Conservation (phyloP, 2,329 filamentous ascomycete genomes). For the Fusarium sp. region DNA sequence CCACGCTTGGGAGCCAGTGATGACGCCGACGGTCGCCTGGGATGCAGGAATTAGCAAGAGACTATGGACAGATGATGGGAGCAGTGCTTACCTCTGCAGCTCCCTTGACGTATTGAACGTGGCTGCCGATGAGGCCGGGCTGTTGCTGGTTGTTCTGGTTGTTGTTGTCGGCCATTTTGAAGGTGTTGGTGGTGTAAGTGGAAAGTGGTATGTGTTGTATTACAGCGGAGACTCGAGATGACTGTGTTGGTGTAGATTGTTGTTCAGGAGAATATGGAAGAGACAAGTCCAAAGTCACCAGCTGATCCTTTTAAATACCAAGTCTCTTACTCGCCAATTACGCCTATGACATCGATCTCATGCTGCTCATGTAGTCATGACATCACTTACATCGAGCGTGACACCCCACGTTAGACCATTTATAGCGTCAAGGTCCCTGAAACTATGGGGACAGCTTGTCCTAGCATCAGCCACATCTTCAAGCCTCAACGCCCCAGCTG, state of each 20-base stretch:
- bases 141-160: conserved; percentile 44
- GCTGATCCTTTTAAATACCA: conserved; percentile 35
- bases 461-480: conserved; percentile 17
- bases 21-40: conserved; percentile 71
- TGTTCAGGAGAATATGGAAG: background rate
- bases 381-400: conserved; percentile 43
- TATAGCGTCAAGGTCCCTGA: conserved; percentile 35
- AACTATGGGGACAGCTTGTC: conserved; percentile 18
- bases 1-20: conserved; percentile 76
- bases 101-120: conserved; percentile 79
- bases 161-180: conserved; percentile 52
- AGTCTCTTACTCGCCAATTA: conserved; percentile 27
- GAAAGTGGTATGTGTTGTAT: background rate
- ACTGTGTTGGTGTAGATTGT: background rate
- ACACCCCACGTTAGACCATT: conserved; percentile 36
- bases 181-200: conserved; percentile 15
- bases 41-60: conserved; percentile 6
- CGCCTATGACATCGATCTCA: conserved; percentile 50
- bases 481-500: conserved; percentile 38
- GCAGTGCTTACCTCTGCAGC: conserved; percentile 70
- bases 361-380: conserved; percentile 45
- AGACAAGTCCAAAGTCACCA: background rate
- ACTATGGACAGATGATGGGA: rapidly evolving
- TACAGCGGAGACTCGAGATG: background rate
- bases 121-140: conserved; percentile 73